These are phyloP conservation scores for Lasiosphaeria ovina DNA, from an alignment of 495 filamentous ascomycete genomes.

Conservation along the genomic window DNA sequence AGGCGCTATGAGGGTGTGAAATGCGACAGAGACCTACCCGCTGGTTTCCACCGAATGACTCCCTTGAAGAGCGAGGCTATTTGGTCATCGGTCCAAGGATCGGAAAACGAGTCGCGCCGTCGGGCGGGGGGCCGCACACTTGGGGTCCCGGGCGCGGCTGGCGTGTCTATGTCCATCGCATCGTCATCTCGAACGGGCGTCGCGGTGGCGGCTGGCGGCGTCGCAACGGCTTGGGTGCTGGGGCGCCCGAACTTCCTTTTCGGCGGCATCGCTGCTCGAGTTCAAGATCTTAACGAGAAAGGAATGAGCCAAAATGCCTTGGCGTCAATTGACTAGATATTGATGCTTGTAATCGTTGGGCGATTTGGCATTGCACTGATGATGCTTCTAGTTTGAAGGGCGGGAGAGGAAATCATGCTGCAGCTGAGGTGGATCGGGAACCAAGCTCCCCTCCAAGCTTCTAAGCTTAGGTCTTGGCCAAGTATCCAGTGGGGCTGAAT, in stretches of 20 bases:
- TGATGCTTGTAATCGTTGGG: no score
- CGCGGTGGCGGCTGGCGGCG: constrained; percentile 26
- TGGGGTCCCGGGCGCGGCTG: constrained; percentile 43
- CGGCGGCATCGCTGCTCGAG: constrained; percentile 60
- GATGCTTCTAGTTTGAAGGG: no score
- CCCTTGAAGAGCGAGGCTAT: constrained; percentile 88
- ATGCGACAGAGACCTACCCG: constrained; percentile 55
- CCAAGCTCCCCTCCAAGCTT: no score
- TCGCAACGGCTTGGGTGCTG: constrained; percentile 35
- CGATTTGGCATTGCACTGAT: no score
- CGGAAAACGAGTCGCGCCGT: constrained; percentile 47
- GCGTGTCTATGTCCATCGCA: constrained; percentile 52
- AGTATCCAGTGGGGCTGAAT: no score
- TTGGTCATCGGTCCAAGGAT: constrained; percentile 94
- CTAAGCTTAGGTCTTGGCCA: no score
- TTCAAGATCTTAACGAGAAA: neutral
- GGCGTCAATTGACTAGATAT: neutral
- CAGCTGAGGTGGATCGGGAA: no score
- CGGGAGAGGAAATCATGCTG: no score
- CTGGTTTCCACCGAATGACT: constrained; percentile 87
- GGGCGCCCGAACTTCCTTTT: constrained; percentile 58
- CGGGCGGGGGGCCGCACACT: constrained; percentile 33
- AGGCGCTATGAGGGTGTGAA: constrained; percentile 6
- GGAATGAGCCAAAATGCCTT: neutral
- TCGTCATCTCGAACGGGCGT: constrained; percentile 49